Evolutionary conservation across 2,329 filamentous ascomycete genomes (phyloP), one percentile per base, ranked within the genome.

Genomic region (Camptophora hylomeconis): DNA sequence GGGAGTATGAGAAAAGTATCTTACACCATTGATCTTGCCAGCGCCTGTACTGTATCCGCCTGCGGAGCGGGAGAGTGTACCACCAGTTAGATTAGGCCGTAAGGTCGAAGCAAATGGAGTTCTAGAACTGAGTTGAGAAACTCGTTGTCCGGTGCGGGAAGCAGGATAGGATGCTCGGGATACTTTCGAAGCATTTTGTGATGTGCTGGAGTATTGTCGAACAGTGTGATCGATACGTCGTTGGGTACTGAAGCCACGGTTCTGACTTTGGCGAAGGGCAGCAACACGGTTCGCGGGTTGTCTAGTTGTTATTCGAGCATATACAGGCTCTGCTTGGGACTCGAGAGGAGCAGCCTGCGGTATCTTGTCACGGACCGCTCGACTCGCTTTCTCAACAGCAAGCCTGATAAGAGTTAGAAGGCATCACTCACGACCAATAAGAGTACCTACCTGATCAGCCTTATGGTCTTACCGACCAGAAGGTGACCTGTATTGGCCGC

Each of bases 1-100:
- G 2, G 87, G 83, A 1, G 75, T 72, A 57, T 94, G 86, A 1
- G 83, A 92, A 58, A 95, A 95, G 61, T 87, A 87, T 41, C 87
- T 71, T 14, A 75, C 73, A 24, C 78, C 80, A 41, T 80, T 74
- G 34, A 72, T 53, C 25, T 75, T 67, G 17, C 76, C 77, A 27
- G 74, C 71, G 17, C 81, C 81, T 32, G 67, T 58, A 20, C 81
- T 59, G 39, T 98, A 98, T n/a, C 89, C 89, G 41, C 87, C 84
- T 5, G 86, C 81, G 20, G 81, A 82, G 32, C 87, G 74, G 18
- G 81, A 76, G 24, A 94, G 60, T 14, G 82, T 75, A 22, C 87
- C 86, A 26, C 84, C 87, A 0, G 86, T 94, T 40, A 95, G 61
- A 49, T 93, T 95, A 2, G 89, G 89, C 19, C 89, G 79, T 19